phyloP scores from a whole-genome alignment of 2,329 filamentous ascomycete species.

The Dactylella cylindrospora region DNA sequence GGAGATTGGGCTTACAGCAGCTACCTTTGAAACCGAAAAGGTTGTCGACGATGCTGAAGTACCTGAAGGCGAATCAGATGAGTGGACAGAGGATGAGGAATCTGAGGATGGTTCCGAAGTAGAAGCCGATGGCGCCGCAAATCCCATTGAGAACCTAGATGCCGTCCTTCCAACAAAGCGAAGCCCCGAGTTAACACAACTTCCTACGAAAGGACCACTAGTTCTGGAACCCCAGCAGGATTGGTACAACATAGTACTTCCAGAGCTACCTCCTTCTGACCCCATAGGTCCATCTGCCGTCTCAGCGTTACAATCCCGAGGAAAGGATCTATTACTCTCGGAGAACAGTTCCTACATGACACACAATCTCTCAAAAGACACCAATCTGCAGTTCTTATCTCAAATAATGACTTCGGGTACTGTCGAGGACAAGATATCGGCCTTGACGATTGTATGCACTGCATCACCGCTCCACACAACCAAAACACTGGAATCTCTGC shows the following conservation, averaged over 20 bases:
- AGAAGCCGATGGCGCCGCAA: conserved; percentile 8
- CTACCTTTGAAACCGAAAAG: conserved; percentile 56
- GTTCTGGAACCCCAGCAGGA: conserved; percentile 64
- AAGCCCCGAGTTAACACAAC: conserved; percentile 48
- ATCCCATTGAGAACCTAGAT: neutral
- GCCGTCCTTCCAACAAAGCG: conserved; percentile 49
- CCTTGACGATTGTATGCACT: conserved; percentile 88
- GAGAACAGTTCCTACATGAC: conserved; percentile 76
- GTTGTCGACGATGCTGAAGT: conserved; percentile 53
- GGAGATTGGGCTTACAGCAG: conserved; percentile 48
- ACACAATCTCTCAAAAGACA: conserved; percentile 71
- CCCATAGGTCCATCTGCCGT: conserved; percentile 48
- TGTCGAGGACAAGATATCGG: conserved; percentile 93
- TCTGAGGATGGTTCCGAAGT: conserved; percentile 5
- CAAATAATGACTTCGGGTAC: conserved; percentile 97
- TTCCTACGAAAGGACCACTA: conserved; percentile 53
- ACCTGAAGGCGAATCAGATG: conserved; percentile 52
- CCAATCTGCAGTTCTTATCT: conserved; percentile 92
- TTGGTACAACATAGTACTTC: conserved; percentile 65
- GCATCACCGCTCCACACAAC: conserved; percentile 93
- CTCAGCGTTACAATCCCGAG: conserved; percentile 66
- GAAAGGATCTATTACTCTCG: conserved; percentile 70
- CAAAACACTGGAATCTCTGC: conserved; percentile 81
- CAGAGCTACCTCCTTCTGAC: conserved; percentile 55
- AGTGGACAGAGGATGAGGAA: conserved; percentile 49